Percentiles rank a stretch among this genome's conserved stretches.
phyloP scores from a whole-genome alignment of 73 alveolate genomes.

The Paramecium tetraurelia region DNA sequence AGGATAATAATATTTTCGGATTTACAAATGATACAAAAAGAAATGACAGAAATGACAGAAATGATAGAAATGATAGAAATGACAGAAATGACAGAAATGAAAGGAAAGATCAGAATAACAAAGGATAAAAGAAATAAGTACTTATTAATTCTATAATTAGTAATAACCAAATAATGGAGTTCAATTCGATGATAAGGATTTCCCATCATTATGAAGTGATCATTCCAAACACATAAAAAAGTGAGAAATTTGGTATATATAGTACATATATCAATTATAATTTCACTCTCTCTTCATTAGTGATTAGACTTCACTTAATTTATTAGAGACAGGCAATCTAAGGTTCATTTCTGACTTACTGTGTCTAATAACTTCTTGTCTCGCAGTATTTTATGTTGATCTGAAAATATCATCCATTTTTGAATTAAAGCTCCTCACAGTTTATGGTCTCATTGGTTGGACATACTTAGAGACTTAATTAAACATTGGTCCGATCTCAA shows the following conservation, averaged over 20 bases:
- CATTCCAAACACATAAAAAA: background rate
- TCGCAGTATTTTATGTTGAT: background rate
- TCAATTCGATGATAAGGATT: background rate
- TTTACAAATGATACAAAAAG: background rate
- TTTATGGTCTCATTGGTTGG: slow-evolving; percentile 13
- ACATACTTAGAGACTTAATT: background rate
- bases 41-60: background rate
- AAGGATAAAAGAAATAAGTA: background rate
- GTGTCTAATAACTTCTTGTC: background rate
- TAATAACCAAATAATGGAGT: background rate
- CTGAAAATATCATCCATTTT: background rate
- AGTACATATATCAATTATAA: background rate
- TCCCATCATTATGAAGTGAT: background rate
- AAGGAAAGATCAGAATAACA: background rate
- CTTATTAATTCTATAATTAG: background rate
- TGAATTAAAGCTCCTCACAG: background rate
- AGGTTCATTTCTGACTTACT: background rate
- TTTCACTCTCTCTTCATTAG: background rate
- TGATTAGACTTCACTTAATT: background rate
- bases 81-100: background rate
- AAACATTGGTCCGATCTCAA: background rate
- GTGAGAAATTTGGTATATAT: background rate
- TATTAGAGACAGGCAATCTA: background rate
- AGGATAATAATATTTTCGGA: background rate
- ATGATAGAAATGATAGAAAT: background rate